These are phyloP conservation scores for Carex arenaria DNA, from an alignment of 202 grass and related monocot genomes.

Conservation along the genomic window DNA sequence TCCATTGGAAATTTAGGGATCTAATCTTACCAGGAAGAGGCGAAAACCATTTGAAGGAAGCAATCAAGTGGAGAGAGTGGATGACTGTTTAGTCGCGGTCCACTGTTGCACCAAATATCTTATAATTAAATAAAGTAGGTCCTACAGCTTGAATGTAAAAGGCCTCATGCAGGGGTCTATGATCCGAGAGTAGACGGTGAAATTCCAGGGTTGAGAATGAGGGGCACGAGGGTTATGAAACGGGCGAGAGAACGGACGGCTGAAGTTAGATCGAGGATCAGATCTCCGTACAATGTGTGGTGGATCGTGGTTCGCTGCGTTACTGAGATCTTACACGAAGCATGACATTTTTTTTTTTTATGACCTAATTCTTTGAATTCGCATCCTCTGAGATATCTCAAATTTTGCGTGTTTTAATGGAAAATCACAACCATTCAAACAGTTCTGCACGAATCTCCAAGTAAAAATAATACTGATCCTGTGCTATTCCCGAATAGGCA, in stretches of 20 bases:
- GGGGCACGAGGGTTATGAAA: neutral
- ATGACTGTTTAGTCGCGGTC: neutral
- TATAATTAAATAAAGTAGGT: neutral
- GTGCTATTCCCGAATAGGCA: too few species aligned
- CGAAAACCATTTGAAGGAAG: neutral
- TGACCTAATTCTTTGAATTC: neutral
- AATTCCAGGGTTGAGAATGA: neutral
- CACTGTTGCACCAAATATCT: neutral
- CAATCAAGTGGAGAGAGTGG: slow-evolving; percentile 6
- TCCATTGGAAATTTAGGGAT: slow-evolving; percentile 14
- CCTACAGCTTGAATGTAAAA: neutral
- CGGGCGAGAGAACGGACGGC: neutral
- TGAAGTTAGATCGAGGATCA: neutral
- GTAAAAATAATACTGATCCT: too few species aligned
- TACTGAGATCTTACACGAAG: neutral
- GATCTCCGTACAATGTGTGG: neutral
- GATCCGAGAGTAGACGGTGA: neutral
- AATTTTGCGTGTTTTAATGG: too few species aligned
- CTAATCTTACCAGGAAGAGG: slow-evolving; percentile 5
- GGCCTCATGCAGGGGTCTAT: neutral
- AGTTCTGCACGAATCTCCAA: too few species aligned
- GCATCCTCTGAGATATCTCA: too few species aligned
- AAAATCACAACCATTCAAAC: too few species aligned
- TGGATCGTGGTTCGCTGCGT: neutral
- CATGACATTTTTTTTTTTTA: neutral